Evolutionary conservation across 1,284 basidiomycete genomes (phyloP), one percentile per base, ranked within the genome.

Genomic region (Xerocomus amazonicus): DNA sequence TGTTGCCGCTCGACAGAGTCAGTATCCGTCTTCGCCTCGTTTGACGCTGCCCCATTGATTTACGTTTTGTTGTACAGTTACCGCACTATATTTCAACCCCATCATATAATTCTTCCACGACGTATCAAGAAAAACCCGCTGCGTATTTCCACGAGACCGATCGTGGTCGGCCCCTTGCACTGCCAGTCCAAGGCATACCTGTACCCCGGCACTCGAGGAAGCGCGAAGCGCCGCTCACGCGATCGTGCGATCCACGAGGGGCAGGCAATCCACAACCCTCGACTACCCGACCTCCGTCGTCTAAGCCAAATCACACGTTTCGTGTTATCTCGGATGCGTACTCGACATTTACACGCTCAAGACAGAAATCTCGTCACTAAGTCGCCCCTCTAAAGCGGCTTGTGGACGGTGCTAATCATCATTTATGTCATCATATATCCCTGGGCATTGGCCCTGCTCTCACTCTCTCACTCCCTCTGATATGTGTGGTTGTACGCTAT

Each of bases 301-400:
- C 54, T 4, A 52, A 53, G 29, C 50, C 62, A 9, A 63, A 37
- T n/a, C 42, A 52, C 12, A 47, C 61, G 37, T 60, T 69, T 47
- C 63, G 62, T 17, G 46, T 53, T 17, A 40, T 65, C 3, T 55
- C 66, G 34, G 62, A 61, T 8, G 65, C 63, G 4, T 64, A 47
- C n/a, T 38, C 53, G 36, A 34, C 57, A 42, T 48, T 64, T 38
- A 28, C 47, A 26, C 51, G 55, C 6, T 4, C 42, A 5, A 37
- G 55, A 40, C 45, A 49, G 44, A 53, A 14, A 37, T 48, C 55
- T 14, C 50, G 50, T 32, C 33, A 33, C 3, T 38, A 19, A 33
- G 17, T 9, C 9, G 9, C 17, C 35, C 17, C 36, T 37, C 36
- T 37, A 31, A 31, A 31, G 29, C 26, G 16, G 13, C 19, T 28